phyloP scores from a whole-genome alignment of 2,329 filamentous ascomycete genomes.

The Fusarium cyanostomum region DNA sequence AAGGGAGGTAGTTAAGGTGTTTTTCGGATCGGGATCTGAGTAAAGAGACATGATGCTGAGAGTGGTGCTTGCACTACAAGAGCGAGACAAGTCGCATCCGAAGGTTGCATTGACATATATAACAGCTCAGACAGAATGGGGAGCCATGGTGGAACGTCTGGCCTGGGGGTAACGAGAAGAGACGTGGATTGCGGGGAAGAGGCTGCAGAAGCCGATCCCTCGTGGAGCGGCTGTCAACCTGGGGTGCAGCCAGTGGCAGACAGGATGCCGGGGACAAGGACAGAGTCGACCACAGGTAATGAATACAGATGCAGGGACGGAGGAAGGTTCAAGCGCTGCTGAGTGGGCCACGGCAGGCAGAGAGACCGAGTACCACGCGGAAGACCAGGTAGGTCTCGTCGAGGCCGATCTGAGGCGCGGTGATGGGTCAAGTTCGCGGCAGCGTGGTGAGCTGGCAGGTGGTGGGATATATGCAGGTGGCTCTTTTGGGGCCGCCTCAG shows the following conservation, averaged over 20 bases:
- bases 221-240: slow-evolving; percentile 38
- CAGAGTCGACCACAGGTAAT: slow-evolving; percentile 36
- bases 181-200: slow-evolving; percentile 40
- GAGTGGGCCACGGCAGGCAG: slow-evolving; percentile 34
- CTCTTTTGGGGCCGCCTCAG: slow-evolving; percentile 45
- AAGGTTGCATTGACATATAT: slow-evolving; percentile 52
- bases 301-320: slow-evolving; percentile 42
- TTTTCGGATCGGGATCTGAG: slow-evolving; percentile 39
- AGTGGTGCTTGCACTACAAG: slow-evolving; percentile 37
- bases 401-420: slow-evolving; percentile 42
- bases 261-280: slow-evolving; percentile 30
- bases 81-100: slow-evolving; percentile 40
- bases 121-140: slow-evolving; percentile 45
- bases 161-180: slow-evolving; percentile 40
- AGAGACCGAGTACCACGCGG: slow-evolving; percentile 28
- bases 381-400: slow-evolving; percentile 35
- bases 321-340: slow-evolving; percentile 32
- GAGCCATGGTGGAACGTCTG: slow-evolving; percentile 49
- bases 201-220: slow-evolving; percentile 41
- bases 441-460: slow-evolving; percentile 46
- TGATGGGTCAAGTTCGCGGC: slow-evolving; percentile 43
- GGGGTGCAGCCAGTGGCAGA: slow-evolving; percentile 39
- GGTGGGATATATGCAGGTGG: slow-evolving; percentile 48
- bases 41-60: slow-evolving; percentile 40
- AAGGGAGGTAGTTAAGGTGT: slow-evolving; percentile 32